Evolutionary conservation across 73 alveolate genomes (phyloP).

Genomic region (Diophrys appendiculata): DNA sequence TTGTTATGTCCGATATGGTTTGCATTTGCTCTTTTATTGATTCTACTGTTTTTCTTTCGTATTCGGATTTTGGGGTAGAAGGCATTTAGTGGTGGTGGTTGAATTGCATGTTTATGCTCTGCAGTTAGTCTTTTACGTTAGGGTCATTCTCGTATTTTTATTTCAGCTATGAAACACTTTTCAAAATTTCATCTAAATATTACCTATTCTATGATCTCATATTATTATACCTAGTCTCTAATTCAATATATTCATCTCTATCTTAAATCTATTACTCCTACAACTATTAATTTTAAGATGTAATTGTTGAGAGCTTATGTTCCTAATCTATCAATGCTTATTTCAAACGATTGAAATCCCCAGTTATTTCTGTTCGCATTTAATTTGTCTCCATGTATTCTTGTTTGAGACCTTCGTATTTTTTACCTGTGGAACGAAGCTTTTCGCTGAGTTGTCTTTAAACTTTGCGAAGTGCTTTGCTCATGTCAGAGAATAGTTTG

Average conservation of each 20-base stretch:
- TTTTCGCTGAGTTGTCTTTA: background rate
- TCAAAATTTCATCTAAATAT: background rate
- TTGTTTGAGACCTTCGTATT: background rate
- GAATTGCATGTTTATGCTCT: too few relatives aligned
- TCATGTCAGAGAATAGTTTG: background rate
- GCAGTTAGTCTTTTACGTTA: background rate
- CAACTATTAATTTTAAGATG: background rate
- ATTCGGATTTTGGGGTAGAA: too few relatives aligned
- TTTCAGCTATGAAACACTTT: background rate
- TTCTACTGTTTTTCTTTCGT: background rate
- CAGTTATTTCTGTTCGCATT: background rate
- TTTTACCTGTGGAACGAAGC: background rate
- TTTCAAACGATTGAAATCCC: background rate
- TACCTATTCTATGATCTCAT: background rate
- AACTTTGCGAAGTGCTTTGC: background rate
- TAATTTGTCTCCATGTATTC: background rate
- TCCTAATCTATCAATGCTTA: background rate
- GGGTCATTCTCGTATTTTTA: slow-evolving; percentile 1
- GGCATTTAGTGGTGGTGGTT: too few relatives aligned
- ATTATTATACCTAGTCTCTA: background rate
- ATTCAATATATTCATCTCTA: background rate
- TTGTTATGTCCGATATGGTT: background rate
- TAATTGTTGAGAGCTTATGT: background rate
- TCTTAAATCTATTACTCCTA: background rate
- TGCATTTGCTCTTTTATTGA: background rate